A percentile compares a stretch with the other conserved stretches of the same genome.
Conservation (phyloP, 1,284 basidiomycete species). For the Marasmius tenuissimus region DNA sequence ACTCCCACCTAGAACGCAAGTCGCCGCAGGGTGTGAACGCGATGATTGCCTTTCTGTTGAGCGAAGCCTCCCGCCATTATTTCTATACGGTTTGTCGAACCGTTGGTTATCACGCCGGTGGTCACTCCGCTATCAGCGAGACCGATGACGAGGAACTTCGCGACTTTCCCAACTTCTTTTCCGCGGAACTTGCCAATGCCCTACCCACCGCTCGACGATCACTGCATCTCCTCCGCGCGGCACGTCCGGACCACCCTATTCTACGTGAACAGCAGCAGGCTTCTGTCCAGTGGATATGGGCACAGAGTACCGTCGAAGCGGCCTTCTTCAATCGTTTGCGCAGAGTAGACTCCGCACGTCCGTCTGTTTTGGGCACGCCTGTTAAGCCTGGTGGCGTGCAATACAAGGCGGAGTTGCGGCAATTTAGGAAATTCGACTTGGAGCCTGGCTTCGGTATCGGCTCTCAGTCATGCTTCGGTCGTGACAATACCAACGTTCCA, state of each 20-base stretch:
- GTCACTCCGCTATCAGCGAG: constrained; percentile 17
- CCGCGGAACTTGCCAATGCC: constrained; percentile 43
- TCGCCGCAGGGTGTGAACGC: constrained; percentile 47
- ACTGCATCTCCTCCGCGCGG: constrained; percentile 57
- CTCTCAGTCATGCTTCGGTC: constrained; percentile 21
- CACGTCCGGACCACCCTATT: constrained; percentile 59
- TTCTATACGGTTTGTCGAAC: constrained; percentile 52
- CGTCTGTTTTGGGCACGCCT: constrained; percentile 1
- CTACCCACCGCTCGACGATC: constrained; percentile 67
- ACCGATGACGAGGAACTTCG: constrained; percentile 28
- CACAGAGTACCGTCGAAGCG: constrained; percentile 44
- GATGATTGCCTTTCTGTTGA: constrained; percentile 62
- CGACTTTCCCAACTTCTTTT: constrained; percentile 62
- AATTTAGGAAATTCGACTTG: constrained; percentile 63
- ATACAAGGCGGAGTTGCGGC: constrained; percentile 31
- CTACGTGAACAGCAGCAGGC: constrained; percentile 31
- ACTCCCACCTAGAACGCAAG: constrained; percentile 48
- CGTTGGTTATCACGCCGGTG: constrained; percentile 53
- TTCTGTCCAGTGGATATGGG: constrained; percentile 69
- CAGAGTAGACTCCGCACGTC: constrained; percentile 1
- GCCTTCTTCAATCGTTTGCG: constrained; percentile 34
- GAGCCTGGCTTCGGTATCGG: constrained; percentile 51
- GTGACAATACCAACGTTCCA: constrained; percentile 26
- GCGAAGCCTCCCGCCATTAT: constrained; percentile 60
- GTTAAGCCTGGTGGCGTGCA: neutral